These are phyloP conservation scores for Pythium aristosporum DNA, from an alignment of 352 stramenopile species.

Conservation along the genomic window DNA sequence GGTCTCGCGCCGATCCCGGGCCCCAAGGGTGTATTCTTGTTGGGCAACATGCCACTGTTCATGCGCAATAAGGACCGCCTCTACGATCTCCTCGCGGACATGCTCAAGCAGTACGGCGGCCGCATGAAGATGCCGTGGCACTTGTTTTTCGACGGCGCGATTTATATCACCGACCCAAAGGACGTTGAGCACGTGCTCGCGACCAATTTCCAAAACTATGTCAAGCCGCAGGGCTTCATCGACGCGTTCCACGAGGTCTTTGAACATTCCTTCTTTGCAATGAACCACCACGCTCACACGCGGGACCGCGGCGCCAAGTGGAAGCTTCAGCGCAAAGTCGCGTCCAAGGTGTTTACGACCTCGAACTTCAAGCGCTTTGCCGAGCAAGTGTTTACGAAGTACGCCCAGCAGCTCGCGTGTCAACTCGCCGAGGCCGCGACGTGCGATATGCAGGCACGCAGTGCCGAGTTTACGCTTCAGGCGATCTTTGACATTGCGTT, in stretches of 20 bases:
- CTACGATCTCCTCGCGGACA: conserved; percentile 56
- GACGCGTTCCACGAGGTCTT: conserved; percentile 68
- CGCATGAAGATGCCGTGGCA: conserved; percentile 68
- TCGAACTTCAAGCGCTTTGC: conserved; percentile 50
- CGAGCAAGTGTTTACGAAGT: conserved; percentile 48
- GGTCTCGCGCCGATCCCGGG: conserved; percentile 43
- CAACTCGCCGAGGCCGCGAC: conserved; percentile 6
- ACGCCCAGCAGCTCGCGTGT: conserved; percentile 28
- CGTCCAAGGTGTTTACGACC: conserved; percentile 86
- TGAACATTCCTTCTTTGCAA: conserved; percentile 67
- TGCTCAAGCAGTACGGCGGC: conserved; percentile 40
- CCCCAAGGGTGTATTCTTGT: conserved; percentile 40
- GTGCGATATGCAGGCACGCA: conserved; percentile 60
- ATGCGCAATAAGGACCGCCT: conserved; percentile 52
- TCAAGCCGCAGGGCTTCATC: conserved; percentile 70
- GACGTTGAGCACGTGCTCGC: conserved; percentile 69
- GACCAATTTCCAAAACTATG: conserved; percentile 69
- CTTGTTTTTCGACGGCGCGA: conserved; percentile 61
- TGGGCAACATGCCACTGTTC: conserved; percentile 57
- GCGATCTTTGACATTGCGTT: conserved; percentile 68
- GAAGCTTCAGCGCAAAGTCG: conserved; percentile 76
- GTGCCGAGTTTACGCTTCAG: conserved; percentile 48
- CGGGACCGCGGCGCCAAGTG: conserved; percentile 57
- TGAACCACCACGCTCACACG: conserved; percentile 66
- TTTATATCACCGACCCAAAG: conserved; percentile 59